Evolutionary conservation across 1,284 basidiomycete species (phyloP), one percentile per base, ranked within the genome.

Genomic region (Cutaneotrichosporon sp.): DNA sequence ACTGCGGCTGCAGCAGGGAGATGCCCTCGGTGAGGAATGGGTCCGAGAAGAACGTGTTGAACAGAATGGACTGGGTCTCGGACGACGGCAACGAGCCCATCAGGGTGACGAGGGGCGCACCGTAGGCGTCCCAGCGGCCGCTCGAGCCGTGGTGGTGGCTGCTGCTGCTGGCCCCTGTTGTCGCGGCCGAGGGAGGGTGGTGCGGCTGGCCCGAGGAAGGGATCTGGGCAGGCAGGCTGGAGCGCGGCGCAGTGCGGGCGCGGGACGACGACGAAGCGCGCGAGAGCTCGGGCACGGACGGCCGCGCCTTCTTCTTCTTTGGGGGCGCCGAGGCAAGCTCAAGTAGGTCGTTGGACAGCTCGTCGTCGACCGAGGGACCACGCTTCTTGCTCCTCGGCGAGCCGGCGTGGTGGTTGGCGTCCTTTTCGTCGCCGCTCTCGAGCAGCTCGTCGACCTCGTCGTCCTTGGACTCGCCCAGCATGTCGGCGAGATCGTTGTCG

Each of bases 21-120:
- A 73, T 64, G 2, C 71, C 71, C 54, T 72, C 67, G n/a, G 65
- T 62, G 21, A 73, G 55, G 59, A 72, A 69, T 13, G 68, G 66
- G 54, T 73, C 71, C 33, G 51, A 42, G 55, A 69, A 72, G 60
- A 72, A 73, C 1, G 64, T 69, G 43, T 66, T 60, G 56, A 70
- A 66, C 7, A 73, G 60, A 34, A 70, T 70, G 18, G 51, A 55
- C 46, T 69, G 68, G 17, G 65, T 69, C 34, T 68, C 66, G 12
- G 45, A 20, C 20, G 66, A 64, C 4, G 71, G 71, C 4, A 73
- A 58, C 13, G 60, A 64, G n/a, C 60, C 51, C 38, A 68, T 56
- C 22, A 73, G 55, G 1, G 62, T 59, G 26, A 61, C 53, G 1
- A 70, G 52, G 8, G 66, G 63, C 1, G 58, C 53, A 21, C 63